Evolutionary conservation across 164 flowering plant species (phyloP).

Genomic region (Tinospora cordifolia): DNA sequence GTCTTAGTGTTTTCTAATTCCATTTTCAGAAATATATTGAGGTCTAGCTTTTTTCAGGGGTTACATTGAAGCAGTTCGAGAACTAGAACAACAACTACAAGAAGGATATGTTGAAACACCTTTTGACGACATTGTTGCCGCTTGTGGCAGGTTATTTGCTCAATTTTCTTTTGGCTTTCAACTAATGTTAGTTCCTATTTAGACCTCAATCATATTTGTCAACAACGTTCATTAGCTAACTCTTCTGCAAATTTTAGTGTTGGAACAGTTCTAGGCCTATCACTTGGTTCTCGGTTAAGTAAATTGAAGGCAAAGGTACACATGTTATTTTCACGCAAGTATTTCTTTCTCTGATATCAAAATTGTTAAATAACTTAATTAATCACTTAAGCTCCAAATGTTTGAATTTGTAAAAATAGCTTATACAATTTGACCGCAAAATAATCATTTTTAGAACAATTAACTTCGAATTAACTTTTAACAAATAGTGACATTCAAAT

Average conservation of each 20-base stretch:
- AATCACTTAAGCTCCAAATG: no score
- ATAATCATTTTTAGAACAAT: no score
- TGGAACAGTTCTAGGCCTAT: constrained; percentile 10
- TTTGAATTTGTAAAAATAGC: no score
- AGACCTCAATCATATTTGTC: background rate
- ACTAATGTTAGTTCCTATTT: background rate
- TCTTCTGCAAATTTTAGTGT: constrained; percentile 2
- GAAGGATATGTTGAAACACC: background rate
- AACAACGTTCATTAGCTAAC: background rate
- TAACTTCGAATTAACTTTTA: no score
- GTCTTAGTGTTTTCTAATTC: background rate
- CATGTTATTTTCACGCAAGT: background rate
- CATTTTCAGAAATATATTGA: background rate
- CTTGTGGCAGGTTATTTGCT: constrained; percentile 16
- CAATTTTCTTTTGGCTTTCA: background rate
- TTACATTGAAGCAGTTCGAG: constrained; percentile 12
- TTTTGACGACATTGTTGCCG: constrained; percentile 12
- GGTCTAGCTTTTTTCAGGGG: constrained; percentile 5
- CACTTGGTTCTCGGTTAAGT: constrained; percentile 8
- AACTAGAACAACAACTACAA: constrained; percentile 13
- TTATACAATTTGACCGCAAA: no score
- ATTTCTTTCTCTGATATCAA: background rate
- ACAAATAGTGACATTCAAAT: no score
- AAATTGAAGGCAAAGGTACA: constrained; percentile 9
- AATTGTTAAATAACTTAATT: no score